Evolutionary conservation across 257 asterid genomes (phyloP).

Genomic region (Nicotiana sylvestris): DNA sequence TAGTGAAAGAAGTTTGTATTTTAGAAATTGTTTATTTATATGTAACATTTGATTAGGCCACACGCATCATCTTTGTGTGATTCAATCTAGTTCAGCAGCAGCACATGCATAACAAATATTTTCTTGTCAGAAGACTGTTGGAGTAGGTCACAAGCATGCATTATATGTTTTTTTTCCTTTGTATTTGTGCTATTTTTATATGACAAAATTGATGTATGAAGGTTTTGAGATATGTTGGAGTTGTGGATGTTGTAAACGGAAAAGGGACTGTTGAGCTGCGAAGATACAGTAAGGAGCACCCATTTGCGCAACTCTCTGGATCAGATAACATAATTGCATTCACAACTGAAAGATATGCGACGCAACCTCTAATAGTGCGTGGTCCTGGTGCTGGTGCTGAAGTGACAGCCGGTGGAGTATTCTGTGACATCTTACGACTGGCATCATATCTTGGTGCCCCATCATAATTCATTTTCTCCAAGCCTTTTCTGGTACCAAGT

Average conservation of each 20-base stretch:
- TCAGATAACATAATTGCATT: constrained; percentile 95
- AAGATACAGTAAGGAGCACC: constrained; percentile 76
- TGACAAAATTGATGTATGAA: constrained; percentile 23
- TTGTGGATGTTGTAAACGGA: constrained; percentile 75
- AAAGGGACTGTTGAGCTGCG: constrained; percentile 77
- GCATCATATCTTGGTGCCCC: constrained; percentile 98
- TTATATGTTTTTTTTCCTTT: background rate
- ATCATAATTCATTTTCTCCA: constrained; percentile 36
- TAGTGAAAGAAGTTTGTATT: background rate
- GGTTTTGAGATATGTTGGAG: constrained; percentile 97
- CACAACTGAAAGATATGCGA: constrained; percentile 87
- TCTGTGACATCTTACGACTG: constrained; percentile 89
- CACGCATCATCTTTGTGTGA: background rate
- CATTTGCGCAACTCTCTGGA: constrained; percentile 95
- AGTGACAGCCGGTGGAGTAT: constrained; percentile 96
- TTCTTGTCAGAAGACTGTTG: background rate
- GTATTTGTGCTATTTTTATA: background rate
- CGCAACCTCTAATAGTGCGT: constrained; percentile 85
- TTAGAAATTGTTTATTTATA: background rate
- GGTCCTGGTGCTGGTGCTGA: constrained; percentile 99
- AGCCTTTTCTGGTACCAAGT: background rate
- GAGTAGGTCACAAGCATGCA: background rate
- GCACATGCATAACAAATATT: background rate
- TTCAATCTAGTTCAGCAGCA: background rate
- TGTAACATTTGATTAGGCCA: background rate